These are phyloP conservation scores for Coemansia sp. DNA, from an alignment of 192 early-diverging fungal genomes.

Conservation along the genomic window DNA sequence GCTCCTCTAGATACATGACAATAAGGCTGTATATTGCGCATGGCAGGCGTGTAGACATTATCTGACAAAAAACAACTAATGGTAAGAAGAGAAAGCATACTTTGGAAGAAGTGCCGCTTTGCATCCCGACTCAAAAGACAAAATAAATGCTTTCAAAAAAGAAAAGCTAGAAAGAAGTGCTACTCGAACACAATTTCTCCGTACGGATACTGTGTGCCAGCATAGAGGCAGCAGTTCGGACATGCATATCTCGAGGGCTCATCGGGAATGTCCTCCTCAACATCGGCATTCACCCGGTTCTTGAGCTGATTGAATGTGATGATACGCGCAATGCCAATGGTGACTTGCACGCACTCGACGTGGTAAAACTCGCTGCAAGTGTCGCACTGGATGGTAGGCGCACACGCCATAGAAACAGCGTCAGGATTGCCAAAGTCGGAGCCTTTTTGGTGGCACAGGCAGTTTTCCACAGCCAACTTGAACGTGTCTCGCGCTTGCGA, in stretches of 20 bases:
- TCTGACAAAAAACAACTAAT: neutral
- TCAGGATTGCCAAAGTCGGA: conserved; percentile 6
- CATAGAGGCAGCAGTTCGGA: conserved; percentile 37
- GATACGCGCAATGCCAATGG: conserved; percentile 20
- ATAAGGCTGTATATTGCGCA: neutral
- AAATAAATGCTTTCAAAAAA: neutral
- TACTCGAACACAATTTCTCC: conserved; percentile 38
- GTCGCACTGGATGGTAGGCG: conserved; percentile 62
- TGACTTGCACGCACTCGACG: conserved; percentile 55
- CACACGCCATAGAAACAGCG: neutral
- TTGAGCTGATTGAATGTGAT: conserved; percentile 34
- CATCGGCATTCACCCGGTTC: conserved; percentile 15
- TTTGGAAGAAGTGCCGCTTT: too few species aligned
- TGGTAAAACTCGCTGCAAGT: conserved; percentile 65
- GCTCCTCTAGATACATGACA: neutral
- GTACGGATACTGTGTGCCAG: conserved; percentile 19
- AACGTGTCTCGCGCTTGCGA: conserved; percentile 21
- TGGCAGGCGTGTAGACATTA: neutral
- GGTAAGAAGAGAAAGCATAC: neutral
- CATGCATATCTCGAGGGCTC: conserved; percentile 26
- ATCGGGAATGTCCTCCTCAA: conserved; percentile 23
- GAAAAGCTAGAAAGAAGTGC: neutral
- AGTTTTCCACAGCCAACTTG: conserved; percentile 25
- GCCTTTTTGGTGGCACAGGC: conserved; percentile 38
- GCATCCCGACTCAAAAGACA: neutral